Base-by-base conservation (phyloP, 371 early-diverging fungal genomes). In the Saksenaea vasiformis region DNA sequence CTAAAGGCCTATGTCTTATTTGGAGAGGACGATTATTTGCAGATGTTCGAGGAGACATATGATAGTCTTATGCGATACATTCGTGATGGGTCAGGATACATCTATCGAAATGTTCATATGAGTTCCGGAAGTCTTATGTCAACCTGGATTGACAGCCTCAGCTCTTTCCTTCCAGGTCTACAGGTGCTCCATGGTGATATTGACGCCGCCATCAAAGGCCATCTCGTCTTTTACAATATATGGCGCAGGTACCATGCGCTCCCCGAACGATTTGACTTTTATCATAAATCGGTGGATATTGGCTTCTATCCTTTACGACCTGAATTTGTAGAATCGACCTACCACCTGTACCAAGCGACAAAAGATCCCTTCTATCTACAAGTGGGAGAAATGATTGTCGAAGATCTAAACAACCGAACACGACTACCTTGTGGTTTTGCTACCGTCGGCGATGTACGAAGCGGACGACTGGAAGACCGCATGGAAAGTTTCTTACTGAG, bases 401-500 rank as follows among this genome's bases (percentile, higher is more conserved):
- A 86, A 5, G 96, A 96, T 66, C 68, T 98, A 0, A 87, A 96
- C 58, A 75, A 76, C 19, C 78, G 82, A 27, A 82, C 90, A 1
- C 86, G 92, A 41, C 85, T 92, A 0, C 70, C 73, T 13, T 98
- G 98, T 67, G 98, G 98, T 2, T 98, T 87, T 87, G 93, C 94
- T 0, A 74, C 88, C 0, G 65, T 96, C 28, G 77, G 77, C 9
- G 83, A 92, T 69, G 91, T 98, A 0, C 64, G 72, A 4, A 85
- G 84, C 0, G 86, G 85, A 31, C 71, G 72, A 13, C 67, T 85
- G 4, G 95, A 94, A 31, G 93, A 93, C 59, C 83, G 98, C 2
- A 97, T 98, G 96, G 97, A 97, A 64, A 94, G 94, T 64, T 98
- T 96, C 73, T 84, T 94, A 41, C 69, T 98, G n/a, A 92, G 94